Evolutionary conservation across 176 grass and related monocot genomes (phyloP).

Genomic region (Hsuehochloa calcarea): DNA sequence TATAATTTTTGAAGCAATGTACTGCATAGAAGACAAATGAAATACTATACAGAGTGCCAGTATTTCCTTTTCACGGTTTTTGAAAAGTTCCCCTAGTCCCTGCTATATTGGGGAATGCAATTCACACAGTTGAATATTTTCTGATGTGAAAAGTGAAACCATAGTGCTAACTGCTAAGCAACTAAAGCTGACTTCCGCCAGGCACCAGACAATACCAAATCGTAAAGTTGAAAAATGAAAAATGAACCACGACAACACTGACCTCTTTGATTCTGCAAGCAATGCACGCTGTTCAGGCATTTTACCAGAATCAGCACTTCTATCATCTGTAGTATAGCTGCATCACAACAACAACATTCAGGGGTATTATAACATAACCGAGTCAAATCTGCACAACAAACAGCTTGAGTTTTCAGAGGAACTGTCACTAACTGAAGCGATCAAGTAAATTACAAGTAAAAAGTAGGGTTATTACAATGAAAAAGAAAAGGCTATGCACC

Average conservation of each 20-base stretch:
- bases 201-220: not conserved
- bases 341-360: constrained; percentile 20
- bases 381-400: constrained; percentile 13
- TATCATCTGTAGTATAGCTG: constrained; percentile 57
- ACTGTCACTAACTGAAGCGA: not conserved
- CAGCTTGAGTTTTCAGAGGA: constrained; percentile 1
- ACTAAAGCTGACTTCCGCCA: not conserved
- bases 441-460: constrained; percentile 1
- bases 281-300: constrained; percentile 50
- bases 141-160: not conserved
- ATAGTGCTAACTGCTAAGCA: not conserved
- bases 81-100: not conserved
- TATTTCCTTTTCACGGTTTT: not conserved
- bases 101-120: not conserved
- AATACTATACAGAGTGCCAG: not conserved
- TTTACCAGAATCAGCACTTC: constrained; percentile 45
- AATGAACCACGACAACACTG: not conserved
- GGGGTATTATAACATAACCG: not conserved
- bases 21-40: not conserved
- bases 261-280: constrained; percentile 78
- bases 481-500: not conserved
- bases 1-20: not conserved
- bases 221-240: not conserved
- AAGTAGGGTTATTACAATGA: not conserved
- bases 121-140: not conserved